These are phyloP conservation scores for Madurella mycetomatis DNA, from an alignment of 2,329 filamentous ascomycete species.

Conservation along the genomic window DNA sequence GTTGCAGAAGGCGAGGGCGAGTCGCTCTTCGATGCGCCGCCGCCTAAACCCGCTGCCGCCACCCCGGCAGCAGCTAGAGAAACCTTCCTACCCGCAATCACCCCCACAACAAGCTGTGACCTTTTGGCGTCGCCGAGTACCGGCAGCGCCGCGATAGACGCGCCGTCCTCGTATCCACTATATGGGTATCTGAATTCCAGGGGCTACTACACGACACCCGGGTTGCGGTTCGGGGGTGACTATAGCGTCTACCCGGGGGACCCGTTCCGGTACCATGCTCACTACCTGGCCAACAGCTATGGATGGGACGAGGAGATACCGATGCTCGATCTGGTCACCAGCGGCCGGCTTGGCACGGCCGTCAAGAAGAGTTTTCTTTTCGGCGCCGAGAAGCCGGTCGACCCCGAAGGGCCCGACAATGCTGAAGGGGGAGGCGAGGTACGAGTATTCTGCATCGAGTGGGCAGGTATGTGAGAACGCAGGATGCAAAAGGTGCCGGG, in stretches of 20 bases:
- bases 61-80: constrained; percentile 5
- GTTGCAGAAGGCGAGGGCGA: constrained; percentile 9
- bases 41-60: not conserved
- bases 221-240: constrained; percentile 87
- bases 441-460: constrained; percentile 81
- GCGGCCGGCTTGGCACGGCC: constrained; percentile 82
- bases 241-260: constrained; percentile 96
- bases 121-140: constrained; percentile 19
- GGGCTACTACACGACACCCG: constrained; percentile 85
- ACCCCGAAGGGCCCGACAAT: constrained; percentile 13
- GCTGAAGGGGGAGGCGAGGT: constrained; percentile 40
- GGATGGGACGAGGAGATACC: constrained; percentile 86
- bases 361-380: constrained; percentile 95
- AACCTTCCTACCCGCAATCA: constrained; percentile 33
- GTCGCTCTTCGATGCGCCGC: constrained; percentile 15
- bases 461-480: constrained; percentile 77
- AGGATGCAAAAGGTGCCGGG: not conserved
- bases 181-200: constrained; percentile 74
- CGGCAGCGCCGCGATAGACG: constrained; percentile 15
- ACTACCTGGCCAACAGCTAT: constrained; percentile 81
- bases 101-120: constrained; percentile 36
- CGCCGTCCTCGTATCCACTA: constrained; percentile 62
- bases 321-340: constrained; percentile 78
- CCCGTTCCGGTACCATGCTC: constrained; percentile 88
- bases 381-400: constrained; percentile 57